Conservation (phyloP, 768 basidiomycete species). For the Chiua virens region DNA sequence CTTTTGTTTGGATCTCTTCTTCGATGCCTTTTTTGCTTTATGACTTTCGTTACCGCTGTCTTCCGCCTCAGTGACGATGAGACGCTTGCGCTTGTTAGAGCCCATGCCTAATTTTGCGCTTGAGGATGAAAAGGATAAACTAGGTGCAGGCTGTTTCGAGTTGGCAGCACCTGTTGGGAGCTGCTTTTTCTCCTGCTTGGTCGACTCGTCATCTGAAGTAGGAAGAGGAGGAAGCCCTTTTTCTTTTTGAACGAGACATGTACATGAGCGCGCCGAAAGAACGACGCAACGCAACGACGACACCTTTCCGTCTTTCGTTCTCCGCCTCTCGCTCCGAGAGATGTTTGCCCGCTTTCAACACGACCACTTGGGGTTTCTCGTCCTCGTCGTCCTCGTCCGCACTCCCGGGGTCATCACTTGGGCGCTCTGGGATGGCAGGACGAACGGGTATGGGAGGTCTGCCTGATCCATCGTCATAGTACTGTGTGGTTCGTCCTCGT, state of each 20-base stretch:
- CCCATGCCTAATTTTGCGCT: slow-evolving; percentile 23
- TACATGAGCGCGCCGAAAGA: slow-evolving; percentile 2
- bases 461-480: slow-evolving; percentile 66
- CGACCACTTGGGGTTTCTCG: slow-evolving; percentile 87
- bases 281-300: slow-evolving; percentile 12
- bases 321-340: slow-evolving; percentile 75
- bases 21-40: slow-evolving; percentile 31
- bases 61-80: slow-evolving; percentile 35
- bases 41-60: slow-evolving; percentile 25
- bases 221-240: slow-evolving; percentile 60
- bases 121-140: slow-evolving; percentile 43
- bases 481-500: slow-evolving; percentile 50
- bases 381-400: slow-evolving; percentile 71
- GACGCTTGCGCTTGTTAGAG: slow-evolving; percentile 34
- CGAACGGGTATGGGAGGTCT: slow-evolving; percentile 72
- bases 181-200: slow-evolving; percentile 29
- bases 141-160: slow-evolving; percentile 18
- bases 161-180: slow-evolving; percentile 20
- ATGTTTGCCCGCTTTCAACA: slow-evolving; percentile 87
- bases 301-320: slow-evolving; percentile 74
- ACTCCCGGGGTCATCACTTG: slow-evolving; percentile 67
- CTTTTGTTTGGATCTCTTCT: slow-evolving; percentile 56
- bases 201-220: slow-evolving; percentile 31
- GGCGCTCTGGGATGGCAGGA: slow-evolving; percentile 70
- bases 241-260: slow-evolving; percentile 43